Conservation (phyloP, 1,284 basidiomycete genomes). For the Schizophyllum commune region DNA sequence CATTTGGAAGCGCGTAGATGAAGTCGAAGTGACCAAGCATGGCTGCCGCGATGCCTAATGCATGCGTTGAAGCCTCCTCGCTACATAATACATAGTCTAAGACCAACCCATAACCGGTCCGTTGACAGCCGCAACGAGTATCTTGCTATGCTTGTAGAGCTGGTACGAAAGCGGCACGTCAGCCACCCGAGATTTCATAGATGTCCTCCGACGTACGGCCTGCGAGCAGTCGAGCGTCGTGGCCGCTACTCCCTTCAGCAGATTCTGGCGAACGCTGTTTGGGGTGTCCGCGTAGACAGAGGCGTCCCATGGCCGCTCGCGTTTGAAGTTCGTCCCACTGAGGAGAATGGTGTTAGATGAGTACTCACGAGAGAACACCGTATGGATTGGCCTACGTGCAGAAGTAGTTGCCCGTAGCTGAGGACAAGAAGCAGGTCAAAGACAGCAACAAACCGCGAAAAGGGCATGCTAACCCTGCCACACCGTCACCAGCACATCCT, state of each 20-base stretch:
- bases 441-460: neutral
- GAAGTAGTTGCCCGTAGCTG: slow-evolving; percentile 64
- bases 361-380: too few relatives aligned
- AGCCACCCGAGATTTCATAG: neutral
- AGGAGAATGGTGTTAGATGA: too few relatives aligned
- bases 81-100: slow-evolving; percentile 63
- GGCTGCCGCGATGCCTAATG: slow-evolving; percentile 27
- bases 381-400: slow-evolving; percentile 68
- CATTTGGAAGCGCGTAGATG: slow-evolving; percentile 56
- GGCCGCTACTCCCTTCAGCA: slow-evolving; percentile 34
- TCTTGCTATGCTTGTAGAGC: slow-evolving; percentile 59
- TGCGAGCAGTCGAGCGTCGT: slow-evolving; percentile 54
- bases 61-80: neutral
- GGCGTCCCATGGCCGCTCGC: slow-evolving; percentile 8
- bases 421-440: neutral
- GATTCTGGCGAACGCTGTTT: slow-evolving; percentile 34
- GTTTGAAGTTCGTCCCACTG: slow-evolving; percentile 52
- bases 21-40: slow-evolving; percentile 69
- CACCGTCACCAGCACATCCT: slow-evolving; percentile 57
- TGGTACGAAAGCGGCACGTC: slow-evolving; percentile 20
- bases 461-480: slow-evolving; percentile 46
- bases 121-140: slow-evolving; percentile 60
- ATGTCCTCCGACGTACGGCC: slow-evolving; percentile 37
- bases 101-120: slow-evolving; percentile 54
- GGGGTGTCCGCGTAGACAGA: slow-evolving; percentile 3